Base-by-base conservation (phyloP, 345 rosid genomes). In the Triadica sebifera region DNA sequence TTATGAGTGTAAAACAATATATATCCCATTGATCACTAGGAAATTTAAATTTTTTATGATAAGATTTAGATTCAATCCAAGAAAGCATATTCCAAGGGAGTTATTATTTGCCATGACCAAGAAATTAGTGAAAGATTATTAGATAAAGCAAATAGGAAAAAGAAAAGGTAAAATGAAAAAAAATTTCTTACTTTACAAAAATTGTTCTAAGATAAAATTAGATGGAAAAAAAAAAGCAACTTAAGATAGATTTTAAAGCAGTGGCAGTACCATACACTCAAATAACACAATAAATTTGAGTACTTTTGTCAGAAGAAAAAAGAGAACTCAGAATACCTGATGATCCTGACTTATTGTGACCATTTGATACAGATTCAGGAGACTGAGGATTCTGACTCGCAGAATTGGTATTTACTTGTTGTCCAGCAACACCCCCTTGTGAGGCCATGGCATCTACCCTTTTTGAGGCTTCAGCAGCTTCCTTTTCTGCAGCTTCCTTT, bases 401-500 rank as follows among this genome's bases (percentile, higher is more conserved):
- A 34, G 83, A 75, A 79, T 60, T 74, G 47, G 52, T 24, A 73
- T 71, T 68, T 65, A 15, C 24, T 51, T 69, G n/a, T n/a, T n/a
- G 56, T 67, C 79, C 67, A 58, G 65, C 58, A 69, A 71, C 74
- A 75, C 68, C 82, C 60, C 50, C 69, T 76, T 73, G 81, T 57
- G 86, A 80, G 63, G 67, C 81, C 55, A 29, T 50, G 24, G 79
- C 66, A 74, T 84, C 71, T 22, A 34, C 70, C 71, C 57, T 75
- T 79, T 84, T 77, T 52, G 79, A 60, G 46, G 74, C 74, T 75
- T 84, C 85, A 70, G 87, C 82, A 72, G 78, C 85, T 79, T 89
- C 87, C 79, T 70, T 90, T 62, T 86, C 89, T 29, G 86, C 92
- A 56, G 80, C 78, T 85, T 85, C 91, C 83, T 88, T 78, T 72